phyloP scores from a whole-genome alignment of 495 filamentous ascomycete species.

The Podospora didyma region DNA sequence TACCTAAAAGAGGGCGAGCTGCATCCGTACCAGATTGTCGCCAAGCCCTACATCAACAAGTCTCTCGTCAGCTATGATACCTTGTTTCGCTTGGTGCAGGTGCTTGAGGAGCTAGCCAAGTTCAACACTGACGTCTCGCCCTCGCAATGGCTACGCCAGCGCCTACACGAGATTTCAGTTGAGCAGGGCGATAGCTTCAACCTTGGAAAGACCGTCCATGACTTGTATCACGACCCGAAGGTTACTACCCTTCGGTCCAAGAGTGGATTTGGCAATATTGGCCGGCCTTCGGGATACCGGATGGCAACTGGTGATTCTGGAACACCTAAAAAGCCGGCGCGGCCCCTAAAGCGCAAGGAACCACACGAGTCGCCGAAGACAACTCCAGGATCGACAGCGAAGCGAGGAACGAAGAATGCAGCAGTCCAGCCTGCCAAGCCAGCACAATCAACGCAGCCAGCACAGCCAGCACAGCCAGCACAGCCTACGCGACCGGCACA shows the following conservation, averaged over 20 bases:
- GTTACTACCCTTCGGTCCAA: conserved; percentile 34
- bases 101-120: conserved; percentile 41
- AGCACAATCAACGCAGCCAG: neutral
- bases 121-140: conserved; percentile 42
- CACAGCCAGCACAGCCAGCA: neutral
- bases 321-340: neutral
- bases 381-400: neutral
- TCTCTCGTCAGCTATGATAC: conserved; percentile 45
- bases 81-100: conserved; percentile 42
- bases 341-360: conserved; percentile 21
- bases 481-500: neutral
- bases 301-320: conserved; percentile 9
- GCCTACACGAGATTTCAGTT: conserved; percentile 35
- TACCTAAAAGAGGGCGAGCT: conserved; percentile 40
- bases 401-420: neutral
- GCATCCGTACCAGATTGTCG: conserved; percentile 46
- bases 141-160: conserved; percentile 45
- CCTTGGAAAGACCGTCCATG: conserved; percentile 33
- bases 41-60: conserved; percentile 36
- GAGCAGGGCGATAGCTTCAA: conserved; percentile 39
- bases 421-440: neutral
- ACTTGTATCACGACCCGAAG: conserved; percentile 43
- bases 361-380: conserved; percentile 16
- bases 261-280: conserved; percentile 44
- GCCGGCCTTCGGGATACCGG: conserved; percentile 38